Evolutionary conservation across 208 protist genomes (phyloP).

Genomic region (Tritrichomonas musculus): DNA sequence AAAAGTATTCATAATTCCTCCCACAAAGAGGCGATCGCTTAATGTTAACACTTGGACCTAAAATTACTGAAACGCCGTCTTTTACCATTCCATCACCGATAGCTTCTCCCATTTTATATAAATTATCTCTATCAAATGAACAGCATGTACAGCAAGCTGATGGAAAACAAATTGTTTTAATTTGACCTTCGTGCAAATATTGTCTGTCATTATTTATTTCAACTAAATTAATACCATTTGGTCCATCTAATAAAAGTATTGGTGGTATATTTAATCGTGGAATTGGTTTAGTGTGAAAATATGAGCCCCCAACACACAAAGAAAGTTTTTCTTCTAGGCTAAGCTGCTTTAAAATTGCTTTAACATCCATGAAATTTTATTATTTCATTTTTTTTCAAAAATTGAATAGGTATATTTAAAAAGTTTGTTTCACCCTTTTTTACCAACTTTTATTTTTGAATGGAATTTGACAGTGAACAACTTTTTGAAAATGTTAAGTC

Average conservation of each 20-base stretch:
- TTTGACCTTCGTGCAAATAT: background rate
- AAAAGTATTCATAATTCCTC: slow-evolving; percentile 56
- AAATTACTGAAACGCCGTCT: slow-evolving; percentile 28
- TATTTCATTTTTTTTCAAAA: too few relatives aligned
- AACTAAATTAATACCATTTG: slow-evolving; percentile 29
- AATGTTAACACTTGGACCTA: slow-evolving; percentile 43
- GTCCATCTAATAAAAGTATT: slow-evolving; percentile 28
- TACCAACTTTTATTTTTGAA: too few relatives aligned
- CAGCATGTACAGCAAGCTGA: background rate
- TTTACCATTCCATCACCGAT: background rate
- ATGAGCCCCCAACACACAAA: background rate
- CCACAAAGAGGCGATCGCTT: slow-evolving; percentile 49
- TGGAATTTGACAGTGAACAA: too few relatives aligned
- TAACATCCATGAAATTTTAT: too few relatives aligned
- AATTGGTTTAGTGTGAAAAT: background rate
- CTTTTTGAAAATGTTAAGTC: too few relatives aligned
- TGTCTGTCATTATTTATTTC: background rate
- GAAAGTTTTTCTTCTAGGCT: slow-evolving; percentile 32
- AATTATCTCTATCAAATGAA: slow-evolving; percentile 31
- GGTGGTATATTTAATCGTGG: background rate
- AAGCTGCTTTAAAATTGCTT: background rate
- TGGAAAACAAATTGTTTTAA: slow-evolving; percentile 38
- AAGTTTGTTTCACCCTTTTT: too few relatives aligned
- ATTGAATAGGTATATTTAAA: too few relatives aligned
- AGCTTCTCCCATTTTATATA: slow-evolving; percentile 27